Percentiles rank a stretch among this genome's conserved stretches.
phyloP scores from a whole-genome alignment of 805 yeast genomes.

The Saccharomycopsis sp. region DNA sequence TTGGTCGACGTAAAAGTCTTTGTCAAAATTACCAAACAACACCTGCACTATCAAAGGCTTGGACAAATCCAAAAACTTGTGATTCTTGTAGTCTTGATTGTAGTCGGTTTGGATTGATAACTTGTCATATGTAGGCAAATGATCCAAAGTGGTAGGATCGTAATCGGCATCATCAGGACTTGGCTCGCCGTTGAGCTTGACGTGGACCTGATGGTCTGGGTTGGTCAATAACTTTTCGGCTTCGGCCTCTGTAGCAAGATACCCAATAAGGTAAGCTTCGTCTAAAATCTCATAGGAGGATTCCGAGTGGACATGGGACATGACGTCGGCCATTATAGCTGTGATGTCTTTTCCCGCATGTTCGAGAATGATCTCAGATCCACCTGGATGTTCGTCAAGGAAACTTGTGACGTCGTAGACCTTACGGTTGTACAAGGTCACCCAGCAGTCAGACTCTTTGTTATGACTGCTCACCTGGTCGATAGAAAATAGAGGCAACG shows the following conservation, averaged over 20 bases:
- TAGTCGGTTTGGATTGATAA: conserved; percentile 76
- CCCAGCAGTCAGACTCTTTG: conserved; percentile 61
- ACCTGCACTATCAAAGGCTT: conserved; percentile 81
- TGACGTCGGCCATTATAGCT: conserved; percentile 43
- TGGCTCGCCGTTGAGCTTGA: conserved; percentile 34
- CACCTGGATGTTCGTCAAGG: conserved; percentile 68
- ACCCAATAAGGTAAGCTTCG: conserved; percentile 69
- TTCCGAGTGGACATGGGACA: conserved; percentile 74
- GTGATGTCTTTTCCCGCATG: conserved; percentile 48
- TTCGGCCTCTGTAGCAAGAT: conserved; percentile 75
- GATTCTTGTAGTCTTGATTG: conserved; percentile 59
- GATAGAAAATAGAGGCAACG: conserved; percentile 57
- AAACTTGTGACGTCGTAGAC: conserved; percentile 78
- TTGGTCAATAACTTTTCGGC: conserved; percentile 62
- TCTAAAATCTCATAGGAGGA: conserved; percentile 81
- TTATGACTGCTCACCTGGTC: conserved; percentile 48
- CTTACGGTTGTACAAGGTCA: conserved; percentile 69
- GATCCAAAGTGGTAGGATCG: conserved; percentile 51
- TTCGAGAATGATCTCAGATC: conserved; percentile 48
- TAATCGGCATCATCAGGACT: conserved; percentile 29
- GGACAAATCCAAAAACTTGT: conserved; percentile 79
- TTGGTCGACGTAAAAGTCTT: conserved; percentile 89
- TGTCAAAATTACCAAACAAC: conserved; percentile 63
- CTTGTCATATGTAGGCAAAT: conserved; percentile 67
- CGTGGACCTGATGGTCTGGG: conserved; percentile 53